Evolutionary conservation across 148 eudicot species (phyloP).

Genomic region (Diospyros kaki): DNA sequence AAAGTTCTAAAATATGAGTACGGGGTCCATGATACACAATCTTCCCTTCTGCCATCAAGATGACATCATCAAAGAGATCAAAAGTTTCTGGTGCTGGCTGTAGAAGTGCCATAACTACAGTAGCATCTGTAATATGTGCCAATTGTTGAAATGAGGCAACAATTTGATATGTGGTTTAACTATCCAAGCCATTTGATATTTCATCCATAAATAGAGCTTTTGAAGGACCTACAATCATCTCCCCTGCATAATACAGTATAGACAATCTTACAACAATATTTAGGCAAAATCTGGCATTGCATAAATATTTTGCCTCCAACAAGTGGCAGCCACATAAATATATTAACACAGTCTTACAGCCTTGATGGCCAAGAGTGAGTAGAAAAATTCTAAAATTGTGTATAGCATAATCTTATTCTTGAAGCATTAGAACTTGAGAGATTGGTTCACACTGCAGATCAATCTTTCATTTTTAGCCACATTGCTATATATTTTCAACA

Average conservation of each 20-base stretch:
- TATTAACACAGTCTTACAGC: too few relatives aligned
- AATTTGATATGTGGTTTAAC: conserved; percentile 83
- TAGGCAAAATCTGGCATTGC: too few relatives aligned
- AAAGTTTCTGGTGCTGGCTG: conserved; percentile 88
- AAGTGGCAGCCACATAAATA: too few relatives aligned
- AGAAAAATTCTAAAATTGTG: too few relatives aligned
- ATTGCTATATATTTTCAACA: too few relatives aligned
- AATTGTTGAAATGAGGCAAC: conserved; percentile 62
- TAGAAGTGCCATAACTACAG: conserved; percentile 74
- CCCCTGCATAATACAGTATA: conserved; percentile 39
- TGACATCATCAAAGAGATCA: conserved; percentile 78
- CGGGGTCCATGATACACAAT: conserved; percentile 81
- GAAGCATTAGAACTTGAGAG: too few relatives aligned
- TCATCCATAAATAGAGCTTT: conserved; percentile 82
- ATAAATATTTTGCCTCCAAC: too few relatives aligned
- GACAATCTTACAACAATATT: too few relatives aligned
- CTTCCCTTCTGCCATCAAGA: conserved; percentile 82
- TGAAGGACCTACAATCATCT: conserved; percentile 89
- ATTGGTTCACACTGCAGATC: too few relatives aligned
- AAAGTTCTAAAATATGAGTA: conserved; percentile 39
- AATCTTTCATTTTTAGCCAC: too few relatives aligned
- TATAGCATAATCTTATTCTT: too few relatives aligned
- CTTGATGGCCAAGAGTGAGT: too few relatives aligned
- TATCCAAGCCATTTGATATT: conserved; percentile 88
- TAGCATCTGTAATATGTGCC: conserved; percentile 64